Evolutionary conservation across 768 basidiomycete genomes (phyloP), one percentile per base, ranked within the genome.

Genomic region (Holtermannia corniformis): DNA sequence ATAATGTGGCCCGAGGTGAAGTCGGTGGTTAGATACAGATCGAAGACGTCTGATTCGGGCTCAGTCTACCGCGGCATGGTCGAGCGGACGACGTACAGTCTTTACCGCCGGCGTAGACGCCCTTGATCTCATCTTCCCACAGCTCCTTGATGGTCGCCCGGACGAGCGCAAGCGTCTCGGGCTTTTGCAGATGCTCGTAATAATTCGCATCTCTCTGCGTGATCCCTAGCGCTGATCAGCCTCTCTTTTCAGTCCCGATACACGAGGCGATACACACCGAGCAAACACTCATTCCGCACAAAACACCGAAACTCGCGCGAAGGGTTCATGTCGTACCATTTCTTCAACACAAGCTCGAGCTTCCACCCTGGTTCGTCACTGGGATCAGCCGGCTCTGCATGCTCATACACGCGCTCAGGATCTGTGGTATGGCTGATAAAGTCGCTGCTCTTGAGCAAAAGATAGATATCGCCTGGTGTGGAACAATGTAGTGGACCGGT

Each of bases 271-370:
- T 45, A 64, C 72, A 40, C 44, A 91, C 92, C 93, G 20, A 95
- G 61, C 4, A 97, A 74, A 1, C 60, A 71, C 50, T 82, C 78
- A 10, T 81, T 74, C 25, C 87, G 77, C 5, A 96, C 88, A 65
- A 97, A 96, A 75, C 92, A 93, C 19, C 93, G 77, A 47, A 95
- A 72, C 71, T 97, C 92, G 45, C 90, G 79, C 56, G 86, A 82
- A 26, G 79, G 79, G 61, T 91, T 86, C 50, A 97, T 76, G 21
- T 85, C 76, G 59, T 89, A 87, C 87, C 89, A 95, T 67, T 90
- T 92, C 50, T 87, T 80, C 49, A 96, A 75, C 1, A 95, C 83
- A 10, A 97, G 79, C 67, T 97, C 91, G 3, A 75, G 76, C 22
- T 81, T 76, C 64, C 60, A 64, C 43, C 47, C 32, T 14, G n/a